phyloP scores from a whole-genome alignment of 2,329 filamentous ascomycete genomes.

The Colletotrichum zoysiae region DNA sequence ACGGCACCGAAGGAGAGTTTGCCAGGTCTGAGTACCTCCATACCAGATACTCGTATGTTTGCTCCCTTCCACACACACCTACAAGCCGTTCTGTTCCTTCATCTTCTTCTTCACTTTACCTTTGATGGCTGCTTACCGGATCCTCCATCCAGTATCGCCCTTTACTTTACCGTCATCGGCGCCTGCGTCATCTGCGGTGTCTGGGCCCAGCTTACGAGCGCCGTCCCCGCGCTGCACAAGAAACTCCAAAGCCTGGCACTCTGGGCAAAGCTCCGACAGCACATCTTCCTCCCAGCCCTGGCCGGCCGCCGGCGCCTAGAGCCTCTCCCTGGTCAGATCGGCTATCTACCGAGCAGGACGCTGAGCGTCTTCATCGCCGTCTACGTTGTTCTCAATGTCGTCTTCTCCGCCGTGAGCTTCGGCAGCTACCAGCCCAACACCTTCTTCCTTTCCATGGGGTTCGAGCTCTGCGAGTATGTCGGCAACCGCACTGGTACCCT shows the following conservation, averaged over 20 bases:
- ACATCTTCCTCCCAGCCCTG: slow-evolving; percentile 46
- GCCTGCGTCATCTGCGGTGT: not conserved
- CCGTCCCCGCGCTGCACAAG: slow-evolving; percentile 1
- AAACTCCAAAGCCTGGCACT: not conserved
- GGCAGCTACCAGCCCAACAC: slow-evolving; percentile 46
- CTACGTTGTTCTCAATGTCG: slow-evolving; percentile 54
- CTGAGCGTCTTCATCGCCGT: slow-evolving; percentile 58
- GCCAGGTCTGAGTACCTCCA: slow-evolving; percentile 24
- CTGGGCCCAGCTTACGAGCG: not conserved
- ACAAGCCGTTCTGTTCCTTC: not conserved
- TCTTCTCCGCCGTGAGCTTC: slow-evolving; percentile 49
- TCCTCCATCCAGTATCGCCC: not conserved
- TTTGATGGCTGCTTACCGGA: not conserved
- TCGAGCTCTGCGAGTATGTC: slow-evolving; percentile 52
- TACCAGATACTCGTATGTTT: slow-evolving; percentile 20
- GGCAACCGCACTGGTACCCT: slow-evolving; percentile 51
- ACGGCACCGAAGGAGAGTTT: slow-evolving; percentile 22
- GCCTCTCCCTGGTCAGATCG: slow-evolving; percentile 44
- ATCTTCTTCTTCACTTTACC: not conserved
- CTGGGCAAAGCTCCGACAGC: slow-evolving; percentile 37
- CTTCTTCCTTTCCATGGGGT: slow-evolving; percentile 17
- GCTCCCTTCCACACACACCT: not conserved
- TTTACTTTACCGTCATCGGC: slow-evolving; percentile 16
- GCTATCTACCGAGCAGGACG: slow-evolving; percentile 55
- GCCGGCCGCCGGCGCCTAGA: slow-evolving; percentile 45